Percentiles rank a stretch among this genome's conserved stretches.
These are phyloP conservation scores for Dendrobium huoshanense DNA, from an alignment of 106 monocot genomes.

Conservation along the genomic window DNA sequence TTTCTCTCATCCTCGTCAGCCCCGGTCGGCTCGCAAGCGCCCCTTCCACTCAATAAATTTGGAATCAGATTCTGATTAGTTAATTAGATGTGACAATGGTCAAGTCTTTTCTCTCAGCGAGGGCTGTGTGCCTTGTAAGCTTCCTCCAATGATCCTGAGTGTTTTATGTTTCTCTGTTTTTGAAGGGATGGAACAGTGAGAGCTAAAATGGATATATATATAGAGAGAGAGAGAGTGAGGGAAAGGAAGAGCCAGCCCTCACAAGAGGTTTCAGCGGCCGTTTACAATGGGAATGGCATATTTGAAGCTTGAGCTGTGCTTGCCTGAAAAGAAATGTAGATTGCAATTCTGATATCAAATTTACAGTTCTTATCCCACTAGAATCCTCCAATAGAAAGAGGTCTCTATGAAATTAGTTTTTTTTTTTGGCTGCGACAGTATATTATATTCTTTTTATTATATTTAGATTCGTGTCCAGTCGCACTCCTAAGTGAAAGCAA, in stretches of 20 bases:
- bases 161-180: not conserved
- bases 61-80: slow-evolving; percentile 62
- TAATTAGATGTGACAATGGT: not conserved
- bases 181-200: not conserved
- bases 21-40: slow-evolving; percentile 35
- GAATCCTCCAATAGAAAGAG: not conserved
- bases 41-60: slow-evolving; percentile 38
- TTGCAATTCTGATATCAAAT: not conserved
- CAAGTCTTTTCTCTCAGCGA: not conserved
- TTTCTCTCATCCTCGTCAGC: slow-evolving; percentile 52
- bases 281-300: no score
- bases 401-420: not conserved
- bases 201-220: not conserved
- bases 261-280: not conserved
- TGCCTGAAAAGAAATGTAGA: not conserved
- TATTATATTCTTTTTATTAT: not conserved
- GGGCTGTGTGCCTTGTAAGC: not conserved
- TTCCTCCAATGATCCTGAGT: not conserved
- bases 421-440: not conserved
- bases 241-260: not conserved
- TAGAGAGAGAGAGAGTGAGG: not conserved
- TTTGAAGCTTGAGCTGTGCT: not conserved
- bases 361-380: not conserved
- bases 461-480: not conserved
- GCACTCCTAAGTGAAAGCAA: not conserved